Percentiles rank a stretch among this genome's conserved stretches.
Evolutionary conservation across 306 rosid genomes (phyloP).

Genomic region (Cicer chorassanicum): DNA sequence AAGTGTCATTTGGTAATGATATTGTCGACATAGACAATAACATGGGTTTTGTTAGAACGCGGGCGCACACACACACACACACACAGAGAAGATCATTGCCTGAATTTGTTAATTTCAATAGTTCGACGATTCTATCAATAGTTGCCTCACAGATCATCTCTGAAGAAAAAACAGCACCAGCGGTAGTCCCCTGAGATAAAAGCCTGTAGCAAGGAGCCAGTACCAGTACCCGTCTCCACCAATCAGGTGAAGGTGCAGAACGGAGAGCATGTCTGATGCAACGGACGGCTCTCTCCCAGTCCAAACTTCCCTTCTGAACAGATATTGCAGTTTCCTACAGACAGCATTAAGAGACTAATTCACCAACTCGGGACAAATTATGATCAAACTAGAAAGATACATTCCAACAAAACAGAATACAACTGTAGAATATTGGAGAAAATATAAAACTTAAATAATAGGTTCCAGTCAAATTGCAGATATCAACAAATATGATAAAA

Average conservation of each 20-base stretch:
- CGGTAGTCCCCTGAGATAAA: slow-evolving; percentile 70
- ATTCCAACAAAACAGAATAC: slow-evolving; percentile 25
- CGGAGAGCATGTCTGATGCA: slow-evolving; percentile 94
- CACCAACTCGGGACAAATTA: slow-evolving; percentile 35
- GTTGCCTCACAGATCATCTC: slow-evolving; percentile 96
- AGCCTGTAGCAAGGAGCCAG: slow-evolving; percentile 81
- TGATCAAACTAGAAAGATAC: slow-evolving; percentile 41
- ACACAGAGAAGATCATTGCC: slow-evolving; percentile 58
- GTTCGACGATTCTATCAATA: slow-evolving; percentile 89
- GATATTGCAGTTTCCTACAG: slow-evolving; percentile 81
- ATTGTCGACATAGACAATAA: neutral
- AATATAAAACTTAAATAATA: slow-evolving; percentile 24
- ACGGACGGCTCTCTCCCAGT: slow-evolving; percentile 98
- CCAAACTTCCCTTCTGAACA: slow-evolving; percentile 91
- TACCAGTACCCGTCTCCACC: slow-evolving; percentile 99
- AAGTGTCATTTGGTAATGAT: no score
- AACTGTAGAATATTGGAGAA: slow-evolving; percentile 34
- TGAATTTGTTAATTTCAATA: slow-evolving; percentile 86
- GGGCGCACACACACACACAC: neutral
- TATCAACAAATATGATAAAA: slow-evolving; percentile 13
- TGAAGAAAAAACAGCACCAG: slow-evolving; percentile 96
- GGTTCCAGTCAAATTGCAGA: slow-evolving; percentile 12
- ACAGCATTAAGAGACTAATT: slow-evolving; percentile 43
- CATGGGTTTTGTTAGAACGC: neutral
- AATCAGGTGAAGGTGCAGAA: slow-evolving; percentile 95